phyloP scores from a whole-genome alignment of 1,284 basidiomycete species.

The Quambalaria eucalypti region DNA sequence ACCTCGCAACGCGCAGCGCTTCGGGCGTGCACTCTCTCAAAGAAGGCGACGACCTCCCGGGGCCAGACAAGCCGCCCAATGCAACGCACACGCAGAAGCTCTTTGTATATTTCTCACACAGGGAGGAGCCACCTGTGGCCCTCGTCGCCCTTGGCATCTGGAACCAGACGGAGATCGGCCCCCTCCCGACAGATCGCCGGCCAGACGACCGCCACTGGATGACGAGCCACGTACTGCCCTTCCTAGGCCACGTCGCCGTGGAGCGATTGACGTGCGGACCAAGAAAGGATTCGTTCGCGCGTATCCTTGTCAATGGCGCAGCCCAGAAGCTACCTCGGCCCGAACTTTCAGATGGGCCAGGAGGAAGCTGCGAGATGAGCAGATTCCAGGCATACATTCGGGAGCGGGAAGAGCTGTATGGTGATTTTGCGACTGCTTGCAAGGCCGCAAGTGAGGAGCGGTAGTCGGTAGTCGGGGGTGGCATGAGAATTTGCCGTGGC shows the following conservation, averaged over 20 bases:
- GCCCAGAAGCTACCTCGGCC: constrained; percentile 39
- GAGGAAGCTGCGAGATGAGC: constrained; percentile 43
- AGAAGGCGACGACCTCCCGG: constrained; percentile 4
- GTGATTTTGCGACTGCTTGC: constrained; percentile 40
- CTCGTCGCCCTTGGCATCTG: constrained; percentile 49
- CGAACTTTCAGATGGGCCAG: constrained; percentile 48
- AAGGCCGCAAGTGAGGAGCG: background rate
- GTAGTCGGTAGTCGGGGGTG: background rate
- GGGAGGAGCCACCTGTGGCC: constrained; percentile 50
- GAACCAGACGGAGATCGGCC: constrained; percentile 38
- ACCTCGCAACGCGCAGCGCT: background rate
- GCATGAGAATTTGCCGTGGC: background rate
- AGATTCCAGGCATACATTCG: constrained; percentile 45
- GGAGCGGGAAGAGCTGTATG: constrained; percentile 40
- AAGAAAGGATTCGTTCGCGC: constrained; percentile 18
- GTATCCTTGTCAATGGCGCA: constrained; percentile 50
- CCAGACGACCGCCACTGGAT: constrained; percentile 42
- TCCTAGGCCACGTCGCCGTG: constrained; percentile 50
- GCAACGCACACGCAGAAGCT: constrained; percentile 42
- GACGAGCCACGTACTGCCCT: constrained; percentile 49
- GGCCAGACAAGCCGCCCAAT: constrained; percentile 15
- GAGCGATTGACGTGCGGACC: constrained; percentile 46
- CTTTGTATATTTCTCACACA: constrained; percentile 50
- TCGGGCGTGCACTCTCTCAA: background rate
- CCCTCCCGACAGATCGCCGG: constrained; percentile 42